phyloP scores from a whole-genome alignment of 2,329 filamentous ascomycete genomes.

The Esteya vermicola region DNA sequence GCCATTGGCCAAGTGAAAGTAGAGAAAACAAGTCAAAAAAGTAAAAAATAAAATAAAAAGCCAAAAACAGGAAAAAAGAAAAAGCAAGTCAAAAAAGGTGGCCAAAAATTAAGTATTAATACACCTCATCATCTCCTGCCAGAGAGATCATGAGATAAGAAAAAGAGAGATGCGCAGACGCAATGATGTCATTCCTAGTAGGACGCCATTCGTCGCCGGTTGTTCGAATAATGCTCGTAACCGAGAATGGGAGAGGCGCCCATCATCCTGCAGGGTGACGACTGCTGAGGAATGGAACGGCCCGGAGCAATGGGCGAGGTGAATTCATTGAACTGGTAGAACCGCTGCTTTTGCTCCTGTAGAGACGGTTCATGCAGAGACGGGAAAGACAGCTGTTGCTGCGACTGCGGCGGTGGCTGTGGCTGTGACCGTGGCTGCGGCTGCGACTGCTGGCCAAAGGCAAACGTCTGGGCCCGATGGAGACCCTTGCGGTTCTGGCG shows the following conservation, averaged over 20 bases:
- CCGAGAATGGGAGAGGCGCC: slow-evolving; percentile 27
- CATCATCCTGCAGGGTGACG: slow-evolving; percentile 27
- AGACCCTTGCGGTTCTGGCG: slow-evolving; percentile 75
- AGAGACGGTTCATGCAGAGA: too few species aligned
- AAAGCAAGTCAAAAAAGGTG: neutral
- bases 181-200: slow-evolving; percentile 19
- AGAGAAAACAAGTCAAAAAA: neutral
- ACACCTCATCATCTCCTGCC: slow-evolving; percentile 1
- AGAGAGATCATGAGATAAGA: too few species aligned
- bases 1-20: neutral
- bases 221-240: slow-evolving; percentile 33
- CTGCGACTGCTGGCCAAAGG: slow-evolving; percentile 56
- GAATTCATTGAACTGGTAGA: slow-evolving; percentile 4
- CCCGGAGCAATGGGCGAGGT: slow-evolving; percentile 41
- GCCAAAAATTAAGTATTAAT: neutral
- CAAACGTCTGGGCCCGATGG: slow-evolving; percentile 81
- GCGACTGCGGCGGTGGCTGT: neutral
- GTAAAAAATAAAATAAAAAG: neutral
- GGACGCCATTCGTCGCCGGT: slow-evolving; percentile 45
- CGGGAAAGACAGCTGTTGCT: neutral
- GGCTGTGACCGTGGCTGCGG: neutral
- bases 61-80: neutral
- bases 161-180: too few species aligned
- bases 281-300: slow-evolving; percentile 22
- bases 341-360: neutral